These are phyloP conservation scores for Ambispora gerdemannii DNA, from an alignment of 192 early-diverging fungal species.

Conservation along the genomic window DNA sequence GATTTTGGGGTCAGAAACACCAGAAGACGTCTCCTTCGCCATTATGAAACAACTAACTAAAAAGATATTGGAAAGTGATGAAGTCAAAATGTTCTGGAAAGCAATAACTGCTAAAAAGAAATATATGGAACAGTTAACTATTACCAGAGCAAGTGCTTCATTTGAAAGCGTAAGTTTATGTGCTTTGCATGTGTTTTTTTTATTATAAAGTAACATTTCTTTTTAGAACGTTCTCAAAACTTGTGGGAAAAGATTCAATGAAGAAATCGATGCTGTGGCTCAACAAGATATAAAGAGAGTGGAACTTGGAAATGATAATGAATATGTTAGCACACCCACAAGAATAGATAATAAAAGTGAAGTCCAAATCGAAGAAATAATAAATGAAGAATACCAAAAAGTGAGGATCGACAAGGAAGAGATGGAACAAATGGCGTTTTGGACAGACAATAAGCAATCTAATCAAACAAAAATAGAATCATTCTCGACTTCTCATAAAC, in stretches of 20 bases:
- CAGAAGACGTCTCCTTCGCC: neutral
- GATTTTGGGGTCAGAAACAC: conserved; percentile 10
- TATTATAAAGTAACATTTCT: conserved; percentile 19
- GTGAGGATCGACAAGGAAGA: neutral
- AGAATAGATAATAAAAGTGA: conserved; percentile 22
- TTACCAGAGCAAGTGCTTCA: conserved; percentile 19
- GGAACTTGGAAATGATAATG: conserved; percentile 17
- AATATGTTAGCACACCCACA: neutral
- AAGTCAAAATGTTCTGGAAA: conserved; percentile 27
- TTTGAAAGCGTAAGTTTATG: conserved; percentile 25
- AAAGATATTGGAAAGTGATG: conserved; percentile 23
- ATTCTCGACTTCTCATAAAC: conserved; percentile 25
- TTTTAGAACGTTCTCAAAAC: conserved; percentile 18
- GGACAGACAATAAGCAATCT: neutral
- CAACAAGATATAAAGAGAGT: conserved; percentile 22
- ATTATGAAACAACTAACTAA: conserved; percentile 30
- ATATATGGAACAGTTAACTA: conserved; percentile 22
- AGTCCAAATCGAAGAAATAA: conserved; percentile 1
- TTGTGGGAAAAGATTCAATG: conserved; percentile 8
- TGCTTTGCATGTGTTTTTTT: conserved; percentile 21
- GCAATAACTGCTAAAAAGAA: conserved; percentile 9
- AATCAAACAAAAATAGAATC: conserved; percentile 17
- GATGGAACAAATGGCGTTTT: conserved; percentile 20
- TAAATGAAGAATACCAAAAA: neutral
- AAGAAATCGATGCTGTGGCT: conserved; percentile 15